Evolutionary conservation across 441 rosid species (phyloP).

Genomic region (Manihot esculenta): DNA sequence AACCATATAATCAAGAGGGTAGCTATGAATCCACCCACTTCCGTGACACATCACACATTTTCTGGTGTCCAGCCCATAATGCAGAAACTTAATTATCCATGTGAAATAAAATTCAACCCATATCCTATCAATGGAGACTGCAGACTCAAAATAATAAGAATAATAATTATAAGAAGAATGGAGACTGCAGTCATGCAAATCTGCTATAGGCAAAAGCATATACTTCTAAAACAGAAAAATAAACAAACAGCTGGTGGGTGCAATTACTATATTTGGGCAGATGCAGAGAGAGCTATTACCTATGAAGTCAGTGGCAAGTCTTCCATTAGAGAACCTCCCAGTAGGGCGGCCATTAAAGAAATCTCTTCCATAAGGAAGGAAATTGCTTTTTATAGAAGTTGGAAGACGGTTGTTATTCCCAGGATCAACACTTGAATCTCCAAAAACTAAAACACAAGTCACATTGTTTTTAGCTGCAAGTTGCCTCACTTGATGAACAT

Average conservation of each 20-base stretch:
- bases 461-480: slow-evolving; percentile 53
- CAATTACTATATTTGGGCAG: too few species aligned
- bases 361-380: slow-evolving; percentile 70
- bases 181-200: too few species aligned
- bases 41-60: not conserved
- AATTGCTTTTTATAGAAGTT: slow-evolving; percentile 60
- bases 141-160: not conserved
- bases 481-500: slow-evolving; percentile 30
- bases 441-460: slow-evolving; percentile 65
- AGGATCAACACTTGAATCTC: slow-evolving; percentile 87
- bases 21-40: slow-evolving; percentile 4
- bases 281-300: slow-evolving; percentile 55
- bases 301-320: slow-evolving; percentile 74
- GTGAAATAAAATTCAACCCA: not conserved
- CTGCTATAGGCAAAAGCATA: too few species aligned
- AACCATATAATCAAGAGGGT: not conserved
- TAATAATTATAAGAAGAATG: too few species aligned
- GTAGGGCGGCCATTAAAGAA: slow-evolving; percentile 62
- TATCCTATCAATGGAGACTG: not conserved
- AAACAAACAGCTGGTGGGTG: too few species aligned
- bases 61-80: not conserved
- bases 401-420: slow-evolving; percentile 71
- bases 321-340: slow-evolving; percentile 70
- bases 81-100: not conserved
- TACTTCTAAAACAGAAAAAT: too few species aligned